A percentile compares a stretch with the other conserved stretches of the same genome.
Evolutionary conservation across 768 basidiomycete species (phyloP).

Genomic region (Gloeophyllum trabeum): DNA sequence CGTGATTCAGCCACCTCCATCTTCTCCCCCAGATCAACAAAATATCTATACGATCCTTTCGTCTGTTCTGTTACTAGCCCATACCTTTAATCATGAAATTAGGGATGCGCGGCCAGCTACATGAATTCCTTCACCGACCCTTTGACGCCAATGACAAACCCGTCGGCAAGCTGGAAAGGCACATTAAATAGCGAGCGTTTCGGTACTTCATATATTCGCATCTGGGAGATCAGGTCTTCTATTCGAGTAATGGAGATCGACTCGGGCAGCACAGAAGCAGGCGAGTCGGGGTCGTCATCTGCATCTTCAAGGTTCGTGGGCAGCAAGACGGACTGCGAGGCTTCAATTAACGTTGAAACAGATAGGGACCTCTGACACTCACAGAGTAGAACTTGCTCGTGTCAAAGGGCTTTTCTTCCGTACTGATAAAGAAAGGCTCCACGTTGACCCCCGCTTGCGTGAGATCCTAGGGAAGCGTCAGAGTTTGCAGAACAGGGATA

Average conservation of each 20-base stretch:
- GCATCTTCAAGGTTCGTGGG: slow-evolving; percentile 41
- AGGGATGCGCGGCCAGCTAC: background rate
- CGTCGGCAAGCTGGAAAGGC: slow-evolving; percentile 68
- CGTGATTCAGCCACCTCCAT: slow-evolving; percentile 67
- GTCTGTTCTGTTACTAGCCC: slow-evolving; percentile 82
- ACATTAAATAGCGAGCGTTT: slow-evolving; percentile 79
- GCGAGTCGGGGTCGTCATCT: slow-evolving; percentile 36
- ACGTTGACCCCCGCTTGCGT: slow-evolving; percentile 67
- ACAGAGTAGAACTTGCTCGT: slow-evolving; percentile 73
- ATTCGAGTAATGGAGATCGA: slow-evolving; percentile 70
- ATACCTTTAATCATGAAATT: slow-evolving; percentile 34
- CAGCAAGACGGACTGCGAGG: slow-evolving; percentile 46
- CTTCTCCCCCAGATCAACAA: slow-evolving; percentile 64
- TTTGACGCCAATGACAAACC: slow-evolving; percentile 70
- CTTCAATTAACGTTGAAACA: slow-evolving; percentile 3
- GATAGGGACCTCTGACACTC: slow-evolving; percentile 12
- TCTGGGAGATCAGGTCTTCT: slow-evolving; percentile 67
- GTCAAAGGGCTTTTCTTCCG: slow-evolving; percentile 56
- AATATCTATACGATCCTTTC: slow-evolving; percentile 75
- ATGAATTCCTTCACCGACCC: slow-evolving; percentile 35
- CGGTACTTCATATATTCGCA: slow-evolving; percentile 72
- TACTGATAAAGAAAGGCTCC: slow-evolving; percentile 85
- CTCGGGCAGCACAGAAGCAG: slow-evolving; percentile 40
- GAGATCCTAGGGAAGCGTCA: slow-evolving; percentile 46
- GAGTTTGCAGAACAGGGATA: slow-evolving; percentile 1